Conservation (phyloP, 805 yeast genomes). For the Lipomyces yamanashiensis region DNA sequence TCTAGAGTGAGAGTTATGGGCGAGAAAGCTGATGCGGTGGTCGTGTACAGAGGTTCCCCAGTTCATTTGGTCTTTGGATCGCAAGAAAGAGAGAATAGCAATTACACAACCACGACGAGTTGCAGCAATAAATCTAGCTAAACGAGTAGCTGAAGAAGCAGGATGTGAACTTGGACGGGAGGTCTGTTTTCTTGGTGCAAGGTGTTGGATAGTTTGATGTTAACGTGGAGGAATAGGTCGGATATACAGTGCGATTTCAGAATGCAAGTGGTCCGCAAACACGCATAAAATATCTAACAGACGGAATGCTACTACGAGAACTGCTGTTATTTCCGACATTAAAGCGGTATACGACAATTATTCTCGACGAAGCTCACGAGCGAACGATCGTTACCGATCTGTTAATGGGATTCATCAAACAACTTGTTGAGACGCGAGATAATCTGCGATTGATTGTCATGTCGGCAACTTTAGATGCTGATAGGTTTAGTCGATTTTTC, state of each 20-base stretch:
- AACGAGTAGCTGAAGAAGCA: conserved; percentile 87
- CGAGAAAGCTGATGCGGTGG: not conserved
- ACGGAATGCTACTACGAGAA: conserved; percentile 96
- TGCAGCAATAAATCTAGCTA: conserved; percentile 92
- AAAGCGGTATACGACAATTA: conserved; percentile 69
- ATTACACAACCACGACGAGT: conserved; percentile 98
- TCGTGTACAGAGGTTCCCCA: conserved; percentile 70
- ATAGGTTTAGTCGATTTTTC: conserved; percentile 77
- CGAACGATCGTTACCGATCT: conserved; percentile 90
- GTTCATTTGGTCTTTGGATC: conserved; percentile 61
- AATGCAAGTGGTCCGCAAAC: conserved; percentile 66
- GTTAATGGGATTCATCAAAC: conserved; percentile 83
- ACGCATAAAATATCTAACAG: conserved; percentile 82
- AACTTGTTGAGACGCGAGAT: conserved; percentile 54
- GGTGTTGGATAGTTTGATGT: not conserved
- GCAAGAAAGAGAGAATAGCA: conserved; percentile 63
- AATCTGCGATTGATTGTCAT: conserved; percentile 76
- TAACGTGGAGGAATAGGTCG: conserved; percentile 49
- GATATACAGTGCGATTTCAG: conserved; percentile 91
- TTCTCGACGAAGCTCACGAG: conserved; percentile 98
- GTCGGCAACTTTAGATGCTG: conserved; percentile 98
- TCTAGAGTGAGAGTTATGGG: not conserved
- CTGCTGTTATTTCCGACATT: conserved; percentile 74
- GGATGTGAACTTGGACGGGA: conserved; percentile 77
- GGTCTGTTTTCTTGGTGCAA: conserved; percentile 42